phyloP scores from a whole-genome alignment of 176 grass and related monocot species.

The barley (Hordeum vulgare) region DNA sequence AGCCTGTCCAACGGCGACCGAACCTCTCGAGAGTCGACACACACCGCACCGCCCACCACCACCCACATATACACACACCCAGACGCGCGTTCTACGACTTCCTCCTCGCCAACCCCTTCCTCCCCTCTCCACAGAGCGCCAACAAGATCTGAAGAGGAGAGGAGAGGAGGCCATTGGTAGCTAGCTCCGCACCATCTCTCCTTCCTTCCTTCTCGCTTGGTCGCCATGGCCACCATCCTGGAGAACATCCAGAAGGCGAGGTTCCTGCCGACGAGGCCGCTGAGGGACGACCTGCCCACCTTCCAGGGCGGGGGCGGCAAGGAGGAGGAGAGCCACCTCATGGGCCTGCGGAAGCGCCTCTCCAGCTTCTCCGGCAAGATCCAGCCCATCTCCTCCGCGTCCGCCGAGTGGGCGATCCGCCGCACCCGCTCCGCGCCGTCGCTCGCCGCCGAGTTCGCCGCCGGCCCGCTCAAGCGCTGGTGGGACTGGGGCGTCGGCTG shows the following conservation, averaged over 20 bases:
- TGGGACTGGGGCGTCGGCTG: constrained; percentile 76
- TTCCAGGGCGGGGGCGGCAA: constrained; percentile 22
- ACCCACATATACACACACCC: constrained; percentile 15
- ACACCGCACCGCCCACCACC: neutral
- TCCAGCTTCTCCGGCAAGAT: constrained; percentile 91
- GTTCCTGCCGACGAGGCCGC: constrained; percentile 63
- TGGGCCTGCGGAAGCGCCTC: constrained; percentile 70
- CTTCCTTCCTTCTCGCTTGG: neutral
- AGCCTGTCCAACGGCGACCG: constrained; percentile 37
- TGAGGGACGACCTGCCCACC: constrained; percentile 81
- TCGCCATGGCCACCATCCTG: constrained; percentile 70
- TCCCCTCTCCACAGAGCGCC: neutral
- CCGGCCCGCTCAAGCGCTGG: constrained; percentile 46
- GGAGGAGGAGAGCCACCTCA: constrained; percentile 36
- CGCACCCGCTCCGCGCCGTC: constrained; percentile 62
- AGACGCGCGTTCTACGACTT: neutral
- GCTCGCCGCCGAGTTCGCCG: constrained; percentile 39
- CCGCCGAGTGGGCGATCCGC: constrained; percentile 49
- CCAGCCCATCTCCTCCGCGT: constrained; percentile 73
- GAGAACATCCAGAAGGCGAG: constrained; percentile 83
- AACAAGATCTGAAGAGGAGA: constrained; percentile 27
- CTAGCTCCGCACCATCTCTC: neutral
- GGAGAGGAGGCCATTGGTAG: neutral
- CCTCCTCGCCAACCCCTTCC: neutral
- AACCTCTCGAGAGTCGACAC: neutral